Evolutionary conservation across 169 alveolate genomes (phyloP).

Genomic region (Theileria equi): DNA sequence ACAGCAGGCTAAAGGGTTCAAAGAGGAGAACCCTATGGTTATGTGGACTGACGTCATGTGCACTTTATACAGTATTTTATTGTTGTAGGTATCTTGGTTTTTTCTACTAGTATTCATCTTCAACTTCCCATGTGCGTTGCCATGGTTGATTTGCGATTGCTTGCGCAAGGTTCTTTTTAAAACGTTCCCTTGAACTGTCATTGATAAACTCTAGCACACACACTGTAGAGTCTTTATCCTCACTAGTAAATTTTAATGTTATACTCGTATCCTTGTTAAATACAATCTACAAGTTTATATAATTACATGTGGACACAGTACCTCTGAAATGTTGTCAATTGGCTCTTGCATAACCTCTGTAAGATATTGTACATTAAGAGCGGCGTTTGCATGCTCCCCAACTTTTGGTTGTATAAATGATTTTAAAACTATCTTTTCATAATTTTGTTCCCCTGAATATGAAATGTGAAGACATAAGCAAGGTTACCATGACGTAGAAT

Average conservation of each 20-base stretch:
- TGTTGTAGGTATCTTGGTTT: slow-evolving; percentile 3
- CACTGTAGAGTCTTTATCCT: background rate
- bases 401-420: background rate
- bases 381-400: no score
- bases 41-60: slow-evolving; percentile 6
- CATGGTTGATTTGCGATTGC: slow-evolving; percentile 40
- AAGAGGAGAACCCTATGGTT: slow-evolving; percentile 37
- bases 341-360: no score
- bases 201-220: slow-evolving; percentile 20
- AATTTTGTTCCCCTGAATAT: no score
- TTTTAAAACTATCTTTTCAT: background rate
- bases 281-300: slow-evolving; percentile 6
- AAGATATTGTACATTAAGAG: no score
- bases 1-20: background rate
- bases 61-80: slow-evolving; percentile 12
- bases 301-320: no score
- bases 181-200: slow-evolving; percentile 33
- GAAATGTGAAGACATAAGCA: no score
- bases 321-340: no score
- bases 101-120: background rate
- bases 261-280: no score
- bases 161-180: slow-evolving; percentile 40
- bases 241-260: no score
- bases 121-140: slow-evolving; percentile 33
- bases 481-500: no score